phyloP scores from a whole-genome alignment of 2,329 filamentous ascomycete species.

The Botrytis cinerea region DNA sequence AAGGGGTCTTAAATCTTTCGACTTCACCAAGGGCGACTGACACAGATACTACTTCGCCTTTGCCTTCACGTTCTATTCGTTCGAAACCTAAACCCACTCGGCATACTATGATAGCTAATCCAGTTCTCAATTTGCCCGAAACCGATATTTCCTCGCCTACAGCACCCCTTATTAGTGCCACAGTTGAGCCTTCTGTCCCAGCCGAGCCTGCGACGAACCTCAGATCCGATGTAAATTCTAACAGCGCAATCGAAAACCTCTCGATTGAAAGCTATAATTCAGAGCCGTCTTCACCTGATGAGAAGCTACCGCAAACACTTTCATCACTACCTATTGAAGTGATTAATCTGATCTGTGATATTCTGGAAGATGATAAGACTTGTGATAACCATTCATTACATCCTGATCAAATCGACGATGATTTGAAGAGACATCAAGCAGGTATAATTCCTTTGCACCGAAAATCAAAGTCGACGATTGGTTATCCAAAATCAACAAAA shows the following conservation, averaged over 20 bases:
- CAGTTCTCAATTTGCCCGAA: slow-evolving; percentile 29
- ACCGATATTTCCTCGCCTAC: slow-evolving; percentile 5
- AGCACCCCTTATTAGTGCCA: not conserved
- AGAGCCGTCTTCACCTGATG: not conserved
- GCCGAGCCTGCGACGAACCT: not conserved
- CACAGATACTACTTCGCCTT: slow-evolving; percentile 26
- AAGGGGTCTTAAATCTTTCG: slow-evolving; percentile 33
- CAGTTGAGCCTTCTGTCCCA: not conserved
- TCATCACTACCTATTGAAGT: slow-evolving; percentile 55
- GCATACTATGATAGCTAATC: slow-evolving; percentile 34
- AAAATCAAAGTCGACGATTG: not conserved
- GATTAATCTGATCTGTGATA: slow-evolving; percentile 61
- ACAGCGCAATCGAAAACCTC: not conserved
- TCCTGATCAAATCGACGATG: slow-evolving; percentile 35
- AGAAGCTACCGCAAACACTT: slow-evolving; percentile 56
- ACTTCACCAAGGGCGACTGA: slow-evolving; percentile 31
- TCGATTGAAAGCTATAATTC: not conserved
- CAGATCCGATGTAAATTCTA: not conserved
- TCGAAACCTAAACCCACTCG: slow-evolving; percentile 44
- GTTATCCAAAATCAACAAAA: slow-evolving; percentile 18
- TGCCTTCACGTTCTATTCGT: slow-evolving; percentile 21
- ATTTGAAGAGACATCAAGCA: slow-evolving; percentile 26
- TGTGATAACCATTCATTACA: slow-evolving; percentile 52
- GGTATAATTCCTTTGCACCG: slow-evolving; percentile 15
- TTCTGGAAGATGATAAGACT: slow-evolving; percentile 58